A percentile compares a stretch with the other conserved stretches of the same genome.
These are phyloP conservation scores for Apiotrichum sp. DNA, from an alignment of 1,284 basidiomycete genomes.

Conservation along the genomic window DNA sequence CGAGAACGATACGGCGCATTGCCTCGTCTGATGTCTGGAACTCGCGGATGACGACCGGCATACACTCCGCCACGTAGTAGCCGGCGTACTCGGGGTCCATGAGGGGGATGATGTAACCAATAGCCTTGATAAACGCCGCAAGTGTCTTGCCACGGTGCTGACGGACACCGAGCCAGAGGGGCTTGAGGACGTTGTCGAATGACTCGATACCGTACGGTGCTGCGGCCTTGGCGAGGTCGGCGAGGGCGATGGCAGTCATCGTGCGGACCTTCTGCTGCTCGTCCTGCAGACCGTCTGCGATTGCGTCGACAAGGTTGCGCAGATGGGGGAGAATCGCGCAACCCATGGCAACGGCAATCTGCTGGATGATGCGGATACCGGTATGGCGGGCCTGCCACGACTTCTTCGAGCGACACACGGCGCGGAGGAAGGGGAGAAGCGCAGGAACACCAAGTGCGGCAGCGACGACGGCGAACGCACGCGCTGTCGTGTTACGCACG, in stretches of 20 bases:
- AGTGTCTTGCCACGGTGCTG: slow-evolving; percentile 97
- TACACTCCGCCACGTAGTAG: slow-evolving; percentile 96
- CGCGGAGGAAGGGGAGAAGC: slow-evolving; percentile 94
- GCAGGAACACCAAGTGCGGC: slow-evolving; percentile 97
- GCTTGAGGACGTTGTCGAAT: slow-evolving; percentile 96
- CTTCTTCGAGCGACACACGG: slow-evolving; percentile 97
- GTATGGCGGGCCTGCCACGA: slow-evolving; percentile 99
- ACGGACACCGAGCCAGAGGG: slow-evolving; percentile 95
- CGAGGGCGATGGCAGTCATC: slow-evolving; percentile 96
- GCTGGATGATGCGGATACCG: slow-evolving; percentile 98
- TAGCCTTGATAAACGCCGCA: slow-evolving; percentile 96
- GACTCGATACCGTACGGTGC: slow-evolving; percentile 99
- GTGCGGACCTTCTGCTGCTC: slow-evolving; percentile 99
- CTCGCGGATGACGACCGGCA: slow-evolving; percentile 95
- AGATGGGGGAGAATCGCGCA: slow-evolving; percentile 98
- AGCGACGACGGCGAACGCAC: slow-evolving; percentile 98
- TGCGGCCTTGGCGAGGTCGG: slow-evolving; percentile 92
- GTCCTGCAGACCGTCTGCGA: slow-evolving; percentile 90
- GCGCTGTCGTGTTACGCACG: slow-evolving; percentile 96
- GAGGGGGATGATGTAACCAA: slow-evolving; percentile 98
- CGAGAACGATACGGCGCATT: slow-evolving; percentile 99
- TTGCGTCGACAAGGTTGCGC: slow-evolving; percentile 91
- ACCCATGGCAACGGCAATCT: slow-evolving; percentile 99
- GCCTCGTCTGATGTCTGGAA: slow-evolving; percentile 99
- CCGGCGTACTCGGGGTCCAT: slow-evolving; percentile 99